A percentile compares a stretch with the other conserved stretches of the same genome.
Evolutionary conservation across 352 stramenopile genomes (phyloP).

Genomic region (Thraustotheca clavata): DNA sequence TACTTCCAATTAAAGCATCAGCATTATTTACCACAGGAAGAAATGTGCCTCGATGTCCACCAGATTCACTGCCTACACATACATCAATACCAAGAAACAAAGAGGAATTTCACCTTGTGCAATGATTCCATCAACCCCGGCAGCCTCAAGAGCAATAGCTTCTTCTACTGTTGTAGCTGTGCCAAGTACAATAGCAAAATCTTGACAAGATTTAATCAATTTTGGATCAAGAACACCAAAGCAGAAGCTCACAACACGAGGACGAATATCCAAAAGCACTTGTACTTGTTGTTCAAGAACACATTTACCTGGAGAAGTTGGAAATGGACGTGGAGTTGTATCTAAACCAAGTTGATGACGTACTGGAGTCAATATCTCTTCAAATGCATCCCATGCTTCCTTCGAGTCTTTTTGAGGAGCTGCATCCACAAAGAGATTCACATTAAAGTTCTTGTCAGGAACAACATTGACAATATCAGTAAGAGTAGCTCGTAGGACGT

Average conservation of each 20-base stretch:
- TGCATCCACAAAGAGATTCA: conserved; percentile 55
- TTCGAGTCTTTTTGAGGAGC: conserved; percentile 18
- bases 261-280: conserved; percentile 40
- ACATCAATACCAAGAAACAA: neutral
- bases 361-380: conserved; percentile 25
- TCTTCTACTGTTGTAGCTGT: conserved; percentile 39
- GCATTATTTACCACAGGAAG: conserved; percentile 20
- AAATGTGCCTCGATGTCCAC: conserved; percentile 48
- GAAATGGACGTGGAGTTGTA: neutral
- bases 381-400: conserved; percentile 29
- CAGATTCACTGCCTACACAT: conserved; percentile 34
- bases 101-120: conserved; percentile 28
- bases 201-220: conserved; percentile 22
- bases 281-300: conserved; percentile 30
- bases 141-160: conserved; percentile 22
- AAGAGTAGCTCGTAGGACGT: conserved; percentile 25
- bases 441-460: conserved; percentile 33
- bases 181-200: conserved; percentile 26
- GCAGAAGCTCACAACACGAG: conserved; percentile 55
- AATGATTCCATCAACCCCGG: conserved; percentile 37
- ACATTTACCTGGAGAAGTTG: neutral
- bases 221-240: conserved; percentile 42
- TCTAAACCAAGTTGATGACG: conserved; percentile 30
- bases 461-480: conserved; percentile 18
- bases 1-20: conserved; percentile 27